Evolutionary conservation across 1,284 basidiomycete species (phyloP).

Genomic region (Apiotrichum siamense): DNA sequence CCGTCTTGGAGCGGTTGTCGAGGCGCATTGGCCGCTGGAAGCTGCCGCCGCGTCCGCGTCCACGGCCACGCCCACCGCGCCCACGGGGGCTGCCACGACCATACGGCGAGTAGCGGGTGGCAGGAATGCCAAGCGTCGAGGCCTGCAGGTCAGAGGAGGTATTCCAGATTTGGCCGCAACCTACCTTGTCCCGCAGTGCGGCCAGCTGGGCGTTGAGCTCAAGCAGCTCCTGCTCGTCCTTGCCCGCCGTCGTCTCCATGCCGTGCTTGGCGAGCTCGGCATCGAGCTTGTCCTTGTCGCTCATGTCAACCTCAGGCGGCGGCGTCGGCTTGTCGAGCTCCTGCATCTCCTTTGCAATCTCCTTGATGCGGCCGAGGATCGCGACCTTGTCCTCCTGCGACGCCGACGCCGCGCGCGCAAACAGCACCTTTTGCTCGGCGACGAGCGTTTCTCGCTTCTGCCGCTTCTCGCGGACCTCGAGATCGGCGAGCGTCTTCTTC

Average conservation of each 20-base stretch:
- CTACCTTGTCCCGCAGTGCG: constrained; percentile 54
- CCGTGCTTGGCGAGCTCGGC: constrained; percentile 64
- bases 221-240: constrained; percentile 48
- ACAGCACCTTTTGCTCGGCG: constrained; percentile 79
- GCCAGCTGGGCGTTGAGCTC: constrained; percentile 35
- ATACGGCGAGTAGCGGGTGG: constrained; percentile 52
- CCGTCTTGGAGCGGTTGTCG: constrained; percentile 79
- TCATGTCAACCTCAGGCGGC: constrained; percentile 43
- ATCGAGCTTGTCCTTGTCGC: constrained; percentile 37
- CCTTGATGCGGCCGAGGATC: constrained; percentile 70
- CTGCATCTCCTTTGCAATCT: constrained; percentile 74
- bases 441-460: constrained; percentile 75
- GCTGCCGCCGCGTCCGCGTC: constrained; percentile 56
- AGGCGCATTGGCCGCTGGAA: constrained; percentile 64
- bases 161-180: constrained; percentile 15
- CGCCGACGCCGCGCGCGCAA: constrained; percentile 60
- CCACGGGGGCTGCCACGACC: constrained; percentile 63
- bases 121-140: constrained; percentile 35
- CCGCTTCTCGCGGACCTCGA: constrained; percentile 57
- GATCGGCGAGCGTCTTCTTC: constrained; percentile 36
- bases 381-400: constrained; percentile 64
- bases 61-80: constrained; percentile 51
- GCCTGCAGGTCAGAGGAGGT: constrained; percentile 20
- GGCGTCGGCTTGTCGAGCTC: constrained; percentile 35
- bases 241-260: constrained; percentile 48